These are phyloP conservation scores for Phytophthora podocarpi DNA, from an alignment of 352 stramenopile species.

Conservation along the genomic window DNA sequence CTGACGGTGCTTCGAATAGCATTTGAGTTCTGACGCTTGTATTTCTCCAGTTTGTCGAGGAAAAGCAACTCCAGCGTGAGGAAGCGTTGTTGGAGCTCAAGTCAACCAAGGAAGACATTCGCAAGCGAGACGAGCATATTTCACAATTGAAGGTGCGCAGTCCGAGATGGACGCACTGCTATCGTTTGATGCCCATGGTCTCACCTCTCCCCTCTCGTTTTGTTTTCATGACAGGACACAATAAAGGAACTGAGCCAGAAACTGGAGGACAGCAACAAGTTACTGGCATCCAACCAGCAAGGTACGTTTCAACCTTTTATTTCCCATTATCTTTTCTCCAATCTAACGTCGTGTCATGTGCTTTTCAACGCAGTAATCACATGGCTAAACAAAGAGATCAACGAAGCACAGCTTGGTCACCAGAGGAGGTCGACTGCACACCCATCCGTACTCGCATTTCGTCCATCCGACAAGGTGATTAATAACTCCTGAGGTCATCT, in stretches of 20 bases:
- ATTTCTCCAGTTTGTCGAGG: constrained; percentile 57
- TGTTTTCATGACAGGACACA: constrained; percentile 40
- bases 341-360: not conserved
- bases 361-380: constrained; percentile 68
- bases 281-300: constrained; percentile 90
- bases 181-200: not conserved
- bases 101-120: constrained; percentile 65
- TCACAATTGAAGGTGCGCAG: constrained; percentile 54
- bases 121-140: constrained; percentile 74
- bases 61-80: constrained; percentile 79
- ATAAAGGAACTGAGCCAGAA: constrained; percentile 83
- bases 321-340: not conserved
- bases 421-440: constrained; percentile 66
- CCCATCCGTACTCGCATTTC: constrained; percentile 73
- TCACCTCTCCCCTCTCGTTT: not conserved
- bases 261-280: constrained; percentile 88
- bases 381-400: constrained; percentile 93
- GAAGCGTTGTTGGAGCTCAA: constrained; percentile 70
- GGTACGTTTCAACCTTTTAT: constrained; percentile 34
- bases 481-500: not conserved
- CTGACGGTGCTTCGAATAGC: not conserved
- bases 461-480: constrained; percentile 53
- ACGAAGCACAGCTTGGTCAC: constrained; percentile 83
- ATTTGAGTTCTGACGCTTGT: constrained; percentile 7
- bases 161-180: not conserved